Evolutionary conservation across 2,329 filamentous ascomycete species (phyloP), one percentile per base, ranked within the genome.

Genomic region (Diaporthe australafricana): DNA sequence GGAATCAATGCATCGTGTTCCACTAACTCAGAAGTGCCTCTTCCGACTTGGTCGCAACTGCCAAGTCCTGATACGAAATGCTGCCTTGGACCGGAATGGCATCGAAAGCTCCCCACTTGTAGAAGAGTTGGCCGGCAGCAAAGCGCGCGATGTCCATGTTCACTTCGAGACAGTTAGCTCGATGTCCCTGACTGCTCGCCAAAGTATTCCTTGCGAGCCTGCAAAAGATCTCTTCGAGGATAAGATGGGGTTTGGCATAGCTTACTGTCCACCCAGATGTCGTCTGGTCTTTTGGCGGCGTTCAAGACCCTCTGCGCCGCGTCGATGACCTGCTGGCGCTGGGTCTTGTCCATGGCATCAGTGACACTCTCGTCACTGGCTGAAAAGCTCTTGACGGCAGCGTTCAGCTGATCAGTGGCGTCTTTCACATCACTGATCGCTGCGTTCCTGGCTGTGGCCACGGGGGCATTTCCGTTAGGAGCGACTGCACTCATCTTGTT

Each of bases 101-200:
- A 25, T 78, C 75, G 27, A 79, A 78, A 1, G 68, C 76, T 4
- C 73, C 69, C 77, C 77, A 79, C 42, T 76, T 72, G 22, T 72
- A 62, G 56, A 78, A 78, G 14, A 78, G 52, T 74, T 76, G 55
- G 73, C 74, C 70, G n/a, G 75, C 72, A n/a, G 66, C 30, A 2
- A 30, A 9, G 38, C 30, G 42, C 8, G 66, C 52, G 16, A 48
- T 68, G 16, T 32, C 63, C 74, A 70, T 72, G 76, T 76, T 77
- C 30, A 77, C 60, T 50, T 25, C 27, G 27, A 25, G 17, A 1
- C 6, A 6, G 60, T 63, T 17, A 63, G 60, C 45, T 27, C 2
- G 20, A 17, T 38, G 6, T 38, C 32, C 11, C 14, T 3, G 2
- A 11, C 12, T 45, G 11, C 12, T 7, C 22, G 1, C 22, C 16